Base-by-base conservation (phyloP, 1,284 basidiomycete species). In the Phylloboletellus chloephorus region DNA sequence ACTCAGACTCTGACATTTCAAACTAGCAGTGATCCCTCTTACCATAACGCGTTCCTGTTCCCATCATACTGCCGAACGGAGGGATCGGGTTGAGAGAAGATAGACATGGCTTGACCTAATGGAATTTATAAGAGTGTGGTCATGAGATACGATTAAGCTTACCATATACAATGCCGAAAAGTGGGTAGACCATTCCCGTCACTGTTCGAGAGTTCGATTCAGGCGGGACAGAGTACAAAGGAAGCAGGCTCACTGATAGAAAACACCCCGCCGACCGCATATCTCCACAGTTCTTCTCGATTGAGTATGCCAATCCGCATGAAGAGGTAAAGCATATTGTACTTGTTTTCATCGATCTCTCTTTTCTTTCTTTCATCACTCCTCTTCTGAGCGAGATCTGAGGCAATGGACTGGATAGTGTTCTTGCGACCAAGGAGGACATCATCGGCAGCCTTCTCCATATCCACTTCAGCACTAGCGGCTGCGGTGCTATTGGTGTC, bases 111-210 rank as follows among this genome's bases (percentile, higher is more conserved):
- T 45, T 74, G 70, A 29, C 78, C 79, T 72, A 37, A 7, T 39
- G 7, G 23, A 24, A 30, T 43, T 26, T 52, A n/a, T n/a, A n/a
- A n/a, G 13, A 43, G 29, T 45, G n/a, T 35, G 5, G 11, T 20
- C 7, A 33, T 4, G 12, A 21, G 5, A 22, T 11, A 6, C 1
- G 6, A 11, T 20, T 7, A 30, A 7, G 47, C 63, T 52, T 48
- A 60, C 84, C 77, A 60, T 84, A 95, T 4, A 95, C 73, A 47
- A 96, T 78, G 54, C 88, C 82, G 54, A 93, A 89, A 2, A 77
- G 75, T 1, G 95, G 95, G 60, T 93, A 94, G 13, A 92, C 82
- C 61, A 84, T 77, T 43, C 94, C 92, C 32, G 75, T 74, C 37
- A 74, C 67, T 67, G 12, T 38, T 32, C 35, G 30, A 34, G 7